Percentiles rank a stretch among this genome's conserved stretches.
phyloP scores from a whole-genome alignment of 2,329 filamentous ascomycete genomes.

The Hypoxylon sp. region DNA sequence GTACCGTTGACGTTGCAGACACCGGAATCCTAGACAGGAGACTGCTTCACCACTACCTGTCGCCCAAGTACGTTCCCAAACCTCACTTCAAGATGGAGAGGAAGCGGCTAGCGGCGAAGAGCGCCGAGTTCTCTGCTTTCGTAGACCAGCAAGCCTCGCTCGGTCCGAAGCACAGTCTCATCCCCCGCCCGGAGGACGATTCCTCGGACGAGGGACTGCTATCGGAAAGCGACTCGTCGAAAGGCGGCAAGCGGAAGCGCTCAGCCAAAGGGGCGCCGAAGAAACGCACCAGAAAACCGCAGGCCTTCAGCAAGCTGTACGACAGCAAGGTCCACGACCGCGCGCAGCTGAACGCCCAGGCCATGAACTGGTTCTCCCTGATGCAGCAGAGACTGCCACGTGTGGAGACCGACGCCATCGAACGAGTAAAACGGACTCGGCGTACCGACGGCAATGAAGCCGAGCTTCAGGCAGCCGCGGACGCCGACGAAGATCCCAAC shows the following conservation, averaged over 20 bases:
- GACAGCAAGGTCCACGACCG: constrained; percentile 29
- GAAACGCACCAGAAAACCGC: constrained; percentile 16
- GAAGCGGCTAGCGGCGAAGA: constrained; percentile 22
- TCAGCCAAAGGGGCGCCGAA: not conserved
- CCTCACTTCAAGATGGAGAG: constrained; percentile 34
- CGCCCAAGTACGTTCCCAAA: constrained; percentile 30
- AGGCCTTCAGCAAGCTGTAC: constrained; percentile 23
- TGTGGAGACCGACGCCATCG: constrained; percentile 15
- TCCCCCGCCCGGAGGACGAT: constrained; percentile 31
- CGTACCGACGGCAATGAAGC: not conserved
- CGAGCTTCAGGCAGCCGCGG: not conserved
- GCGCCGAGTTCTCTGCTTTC: constrained; percentile 28
- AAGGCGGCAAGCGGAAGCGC: constrained; percentile 23
- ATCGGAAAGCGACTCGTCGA: not conserved
- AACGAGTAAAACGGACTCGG: not conserved
- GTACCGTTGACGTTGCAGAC: constrained; percentile 18
- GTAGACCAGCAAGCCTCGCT: constrained; percentile 11
- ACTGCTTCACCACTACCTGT: constrained; percentile 19
- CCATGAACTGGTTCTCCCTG: constrained; percentile 19
- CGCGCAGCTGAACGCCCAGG: constrained; percentile 23
- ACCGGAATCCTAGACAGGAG: constrained; percentile 26
- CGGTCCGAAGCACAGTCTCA: constrained; percentile 3
- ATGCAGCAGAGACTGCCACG: constrained; percentile 29
- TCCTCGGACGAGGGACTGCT: constrained; percentile 30
- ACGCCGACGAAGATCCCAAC: constrained; percentile 4